Evolutionary conservation across 2,329 filamentous ascomycete species (phyloP).

Genomic region (Aspergillus sp.): DNA sequence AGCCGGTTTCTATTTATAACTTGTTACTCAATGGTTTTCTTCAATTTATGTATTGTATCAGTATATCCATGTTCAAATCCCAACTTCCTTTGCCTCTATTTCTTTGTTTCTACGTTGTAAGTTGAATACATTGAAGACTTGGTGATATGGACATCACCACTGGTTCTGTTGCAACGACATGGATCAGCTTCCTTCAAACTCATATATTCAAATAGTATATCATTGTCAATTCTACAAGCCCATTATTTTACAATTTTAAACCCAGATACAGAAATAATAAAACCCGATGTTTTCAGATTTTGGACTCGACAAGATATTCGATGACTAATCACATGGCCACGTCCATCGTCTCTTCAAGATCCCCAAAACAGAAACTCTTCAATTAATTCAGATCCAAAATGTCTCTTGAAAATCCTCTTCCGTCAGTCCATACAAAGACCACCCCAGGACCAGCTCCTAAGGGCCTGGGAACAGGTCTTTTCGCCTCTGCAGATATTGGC

Average conservation of each 20-base stretch:
- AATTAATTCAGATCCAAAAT: constrained; percentile 8
- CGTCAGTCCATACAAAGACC: constrained; percentile 19
- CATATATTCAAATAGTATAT: too few species aligned
- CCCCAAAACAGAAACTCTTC: not conserved
- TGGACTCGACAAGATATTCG: not conserved
- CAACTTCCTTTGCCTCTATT: not conserved
- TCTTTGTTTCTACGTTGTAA: too few species aligned
- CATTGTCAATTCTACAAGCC: too few species aligned
- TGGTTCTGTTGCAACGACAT: not conserved
- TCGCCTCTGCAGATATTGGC: constrained; percentile 46
- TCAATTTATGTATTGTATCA: constrained; percentile 6
- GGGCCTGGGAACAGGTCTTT: constrained; percentile 50
- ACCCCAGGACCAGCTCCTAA: constrained; percentile 16
- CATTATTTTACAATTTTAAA: too few species aligned
- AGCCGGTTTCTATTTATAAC: constrained; percentile 2
- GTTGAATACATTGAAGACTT: too few species aligned
- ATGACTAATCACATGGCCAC: not conserved
- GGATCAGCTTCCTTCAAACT: not conserved
- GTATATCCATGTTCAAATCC: not conserved
- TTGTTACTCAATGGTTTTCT: not conserved
- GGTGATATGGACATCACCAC: too few species aligned
- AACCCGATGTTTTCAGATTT: not conserved
- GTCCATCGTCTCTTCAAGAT: not conserved
- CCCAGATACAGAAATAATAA: too few species aligned
- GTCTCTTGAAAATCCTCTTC: constrained; percentile 10